phyloP scores from a whole-genome alignment of 768 basidiomycete species.

The Pleurotus ostreatus region DNA sequence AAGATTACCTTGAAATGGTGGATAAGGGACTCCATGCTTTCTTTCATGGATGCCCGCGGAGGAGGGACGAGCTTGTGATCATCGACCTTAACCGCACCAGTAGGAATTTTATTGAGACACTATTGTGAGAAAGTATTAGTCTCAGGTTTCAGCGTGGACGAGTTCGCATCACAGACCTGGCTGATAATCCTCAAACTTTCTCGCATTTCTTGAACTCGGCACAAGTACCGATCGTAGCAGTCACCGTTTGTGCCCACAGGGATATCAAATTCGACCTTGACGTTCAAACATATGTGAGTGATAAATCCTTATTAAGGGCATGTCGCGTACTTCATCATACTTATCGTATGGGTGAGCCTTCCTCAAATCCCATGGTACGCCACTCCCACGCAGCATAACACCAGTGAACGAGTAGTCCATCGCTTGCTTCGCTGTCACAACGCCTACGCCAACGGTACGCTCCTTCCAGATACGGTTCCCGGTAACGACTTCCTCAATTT shows the following conservation, averaged over 20 bases:
- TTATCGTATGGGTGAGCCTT: constrained; percentile 94
- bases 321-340: constrained; percentile 72
- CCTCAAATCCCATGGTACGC: constrained; percentile 91
- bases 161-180: constrained; percentile 40
- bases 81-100: constrained; percentile 89
- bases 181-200: constrained; percentile 87
- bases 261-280: constrained; percentile 90
- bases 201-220: constrained; percentile 97
- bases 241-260: constrained; percentile 97
- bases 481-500: constrained; percentile 97
- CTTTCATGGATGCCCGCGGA: constrained; percentile 97
- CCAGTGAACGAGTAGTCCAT: constrained; percentile 92
- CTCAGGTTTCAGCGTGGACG: not conserved
- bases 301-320: too few relatives aligned
- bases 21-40: constrained; percentile 96
- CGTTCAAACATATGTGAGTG: not conserved
- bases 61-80: constrained; percentile 98
- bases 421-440: constrained; percentile 89
- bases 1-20: constrained; percentile 89
- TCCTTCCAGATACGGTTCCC: constrained; percentile 99
- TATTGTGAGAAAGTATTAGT: constrained; percentile 23
- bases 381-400: constrained; percentile 94
- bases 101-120: constrained; percentile 96
- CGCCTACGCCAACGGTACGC: constrained; percentile 85
- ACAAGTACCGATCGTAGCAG: constrained; percentile 96